Percentiles rank a stretch among this genome's conserved stretches.
These are phyloP conservation scores for Colletotrichum orchidophilum DNA, from an alignment of 2,329 filamentous ascomycete genomes.

Conservation along the genomic window DNA sequence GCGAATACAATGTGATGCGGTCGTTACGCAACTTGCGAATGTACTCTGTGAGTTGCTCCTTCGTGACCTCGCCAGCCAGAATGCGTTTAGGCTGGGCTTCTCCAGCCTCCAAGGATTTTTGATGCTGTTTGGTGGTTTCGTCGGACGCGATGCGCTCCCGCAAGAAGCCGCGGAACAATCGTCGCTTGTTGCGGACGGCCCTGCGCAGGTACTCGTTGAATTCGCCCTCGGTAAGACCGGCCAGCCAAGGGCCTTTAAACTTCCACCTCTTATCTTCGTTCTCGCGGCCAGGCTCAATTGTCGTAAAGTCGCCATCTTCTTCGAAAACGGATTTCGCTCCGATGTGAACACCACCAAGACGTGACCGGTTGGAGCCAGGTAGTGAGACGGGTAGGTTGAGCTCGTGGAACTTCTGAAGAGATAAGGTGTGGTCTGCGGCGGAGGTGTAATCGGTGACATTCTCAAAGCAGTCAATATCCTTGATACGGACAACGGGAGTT, in stretches of 20 bases:
- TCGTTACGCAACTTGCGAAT: constrained; percentile 63
- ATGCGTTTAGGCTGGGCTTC: constrained; percentile 42
- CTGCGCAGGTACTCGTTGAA: constrained; percentile 66
- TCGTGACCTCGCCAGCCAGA: constrained; percentile 53
- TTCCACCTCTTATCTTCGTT: constrained; percentile 66
- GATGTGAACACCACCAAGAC: constrained; percentile 11
- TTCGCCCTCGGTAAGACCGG: constrained; percentile 68
- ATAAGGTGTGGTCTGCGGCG: constrained; percentile 82
- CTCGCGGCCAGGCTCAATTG: constrained; percentile 37
- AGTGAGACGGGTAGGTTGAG: constrained; percentile 77
- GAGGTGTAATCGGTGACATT: constrained; percentile 90
- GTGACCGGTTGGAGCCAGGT: constrained; percentile 42
- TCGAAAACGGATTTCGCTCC: constrained; percentile 67
- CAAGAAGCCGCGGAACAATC: constrained; percentile 65
- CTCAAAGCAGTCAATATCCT: constrained; percentile 83
- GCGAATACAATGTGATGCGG: constrained; percentile 58
- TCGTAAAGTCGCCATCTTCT: constrained; percentile 63
- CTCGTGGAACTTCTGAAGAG: constrained; percentile 87
- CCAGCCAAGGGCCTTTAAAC: constrained; percentile 73
- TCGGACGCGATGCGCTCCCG: constrained; percentile 58
- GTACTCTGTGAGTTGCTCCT: constrained; percentile 61
- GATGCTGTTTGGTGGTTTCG: constrained; percentile 49
- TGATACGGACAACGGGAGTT: constrained; percentile 80
- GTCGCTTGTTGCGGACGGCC: constrained; percentile 61
- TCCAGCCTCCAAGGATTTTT: constrained; percentile 51